phyloP scores from a whole-genome alignment of 495 filamentous ascomycete genomes.

The Penicillium nucicola region DNA sequence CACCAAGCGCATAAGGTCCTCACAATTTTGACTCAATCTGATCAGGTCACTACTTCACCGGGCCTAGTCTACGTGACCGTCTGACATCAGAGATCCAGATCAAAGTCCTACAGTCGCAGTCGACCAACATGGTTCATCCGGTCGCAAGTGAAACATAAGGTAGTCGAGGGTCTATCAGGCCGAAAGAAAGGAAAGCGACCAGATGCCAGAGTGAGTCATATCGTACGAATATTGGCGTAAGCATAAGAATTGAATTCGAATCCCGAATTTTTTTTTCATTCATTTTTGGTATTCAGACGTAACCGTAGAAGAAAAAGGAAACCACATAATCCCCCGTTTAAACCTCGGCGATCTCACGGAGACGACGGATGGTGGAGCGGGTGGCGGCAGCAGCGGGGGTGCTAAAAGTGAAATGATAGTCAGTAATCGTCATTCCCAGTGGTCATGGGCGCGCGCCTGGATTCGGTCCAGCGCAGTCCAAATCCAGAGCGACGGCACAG shows the following conservation, averaged over 20 bases:
- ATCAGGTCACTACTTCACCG: neutral
- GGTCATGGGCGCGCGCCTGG: neutral
- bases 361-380: conserved; percentile 93
- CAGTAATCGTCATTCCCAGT: conserved; percentile 11
- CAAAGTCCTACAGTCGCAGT: neutral
- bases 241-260: conserved; percentile 27
- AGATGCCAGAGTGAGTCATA: neutral
- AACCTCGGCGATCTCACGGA: conserved; percentile 97
- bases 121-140: neutral
- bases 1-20: neutral
- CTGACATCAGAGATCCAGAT: neutral
- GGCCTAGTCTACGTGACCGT: conserved; percentile 1
- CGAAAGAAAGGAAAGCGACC: neutral
- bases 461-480: no score
- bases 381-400: conserved; percentile 95
- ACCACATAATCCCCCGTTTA: conserved; percentile 54
- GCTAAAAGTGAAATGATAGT: conserved; percentile 44
- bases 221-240: conserved; percentile 6
- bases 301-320: conserved; percentile 38
- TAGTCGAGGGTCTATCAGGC: neutral
- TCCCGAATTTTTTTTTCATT: conserved; percentile 37
- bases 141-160: neutral
- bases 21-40: neutral
- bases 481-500: no score
- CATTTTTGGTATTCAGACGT: conserved; percentile 47